phyloP scores from a whole-genome alignment of 2,329 filamentous ascomycete genomes.

The Apiospora aurea region DNA sequence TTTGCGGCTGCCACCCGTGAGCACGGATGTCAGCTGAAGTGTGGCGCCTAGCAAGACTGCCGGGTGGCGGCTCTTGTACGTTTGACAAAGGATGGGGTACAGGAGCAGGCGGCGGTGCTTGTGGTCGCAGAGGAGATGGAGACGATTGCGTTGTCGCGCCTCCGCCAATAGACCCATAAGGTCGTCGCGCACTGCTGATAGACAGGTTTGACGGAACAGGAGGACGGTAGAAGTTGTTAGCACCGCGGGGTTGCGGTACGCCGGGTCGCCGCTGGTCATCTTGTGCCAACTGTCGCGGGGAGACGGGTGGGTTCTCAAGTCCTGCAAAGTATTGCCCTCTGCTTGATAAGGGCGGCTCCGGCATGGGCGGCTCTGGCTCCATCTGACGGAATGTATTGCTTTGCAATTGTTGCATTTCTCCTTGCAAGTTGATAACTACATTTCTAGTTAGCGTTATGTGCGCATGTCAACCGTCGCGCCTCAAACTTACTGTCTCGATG shows the following conservation, averaged over 20 bases:
- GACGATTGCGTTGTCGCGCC: constrained; percentile 73
- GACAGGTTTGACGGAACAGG: constrained; percentile 84
- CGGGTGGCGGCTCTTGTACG: constrained; percentile 64
- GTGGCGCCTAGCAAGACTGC: constrained; percentile 81
- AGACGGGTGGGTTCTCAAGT: constrained; percentile 80
- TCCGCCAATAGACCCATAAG: constrained; percentile 85
- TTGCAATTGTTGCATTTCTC: constrained; percentile 65
- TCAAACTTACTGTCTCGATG: constrained; percentile 78
- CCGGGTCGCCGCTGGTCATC: constrained; percentile 82
- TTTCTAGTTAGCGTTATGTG: neutral
- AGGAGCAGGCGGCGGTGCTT: constrained; percentile 42
- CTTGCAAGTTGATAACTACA: constrained; percentile 63
- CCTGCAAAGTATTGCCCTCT: constrained; percentile 72
- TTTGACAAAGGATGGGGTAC: constrained; percentile 32
- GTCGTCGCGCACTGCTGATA: constrained; percentile 71
- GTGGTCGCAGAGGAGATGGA: constrained; percentile 74
- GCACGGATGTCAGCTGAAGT: constrained; percentile 96
- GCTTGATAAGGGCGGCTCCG: constrained; percentile 68
- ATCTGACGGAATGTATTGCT: constrained; percentile 62
- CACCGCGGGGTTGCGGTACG: constrained; percentile 62
- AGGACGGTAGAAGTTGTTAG: constrained; percentile 73
- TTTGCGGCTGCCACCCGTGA: constrained; percentile 74
- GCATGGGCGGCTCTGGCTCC: constrained; percentile 63
- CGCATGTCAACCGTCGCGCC: neutral
- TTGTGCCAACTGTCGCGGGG: constrained; percentile 84